Base-by-base conservation (phyloP, 2,329 filamentous ascomycete species). In the Graphilbum sp. region DNA sequence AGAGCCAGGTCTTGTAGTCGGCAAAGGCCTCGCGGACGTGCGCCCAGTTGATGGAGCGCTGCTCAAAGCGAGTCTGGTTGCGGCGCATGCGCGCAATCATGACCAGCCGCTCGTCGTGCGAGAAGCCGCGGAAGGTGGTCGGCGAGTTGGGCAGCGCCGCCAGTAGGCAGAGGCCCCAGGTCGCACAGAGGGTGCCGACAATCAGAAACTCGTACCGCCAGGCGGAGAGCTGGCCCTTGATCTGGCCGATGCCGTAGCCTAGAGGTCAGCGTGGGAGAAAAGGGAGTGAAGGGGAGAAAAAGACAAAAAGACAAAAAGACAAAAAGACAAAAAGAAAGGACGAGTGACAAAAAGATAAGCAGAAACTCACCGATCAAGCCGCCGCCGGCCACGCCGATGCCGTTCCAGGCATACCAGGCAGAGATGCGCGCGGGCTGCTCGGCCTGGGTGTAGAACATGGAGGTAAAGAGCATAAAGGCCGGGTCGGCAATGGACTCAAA, bases 201-300 rank as follows among this genome's bases (percentile, higher is more conserved):
- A 81, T 66, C n/a, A 82, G 54, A 49, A 81, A 81, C 40, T 80
- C 74, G 46, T 75, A 79, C 47, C 70, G 71, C 75, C 75, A 81
- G 0, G 66, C 67, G 0, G 65, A 60, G 17, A 79, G 58, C 1
- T 60, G 55, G 13, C 69, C 70, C 29, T 62, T 57, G 45, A 72
- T 72, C 44, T 75, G 62, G 1, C 74, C 72, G 34, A 78, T 76
- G 0, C 64, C 72, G 39, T 72, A 76, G 0, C 68, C 54, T 54
- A 29, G n/a, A 3, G 29, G n/a, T 3, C 18, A n/a, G n/a, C n/a
- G n/a, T n/a, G n/a, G n/a, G n/a, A n/a, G n/a, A n/a, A n/a, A n/a
- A n/a, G n/a, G n/a, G n/a, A n/a, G n/a, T n/a, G n/a, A n/a, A n/a
- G 7, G 29, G 8, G 6, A 21, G 20, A 23, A 15, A 16, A 37